Base-by-base conservation (phyloP, 257 asterid genomes). In the Lycium ferocissimum region DNA sequence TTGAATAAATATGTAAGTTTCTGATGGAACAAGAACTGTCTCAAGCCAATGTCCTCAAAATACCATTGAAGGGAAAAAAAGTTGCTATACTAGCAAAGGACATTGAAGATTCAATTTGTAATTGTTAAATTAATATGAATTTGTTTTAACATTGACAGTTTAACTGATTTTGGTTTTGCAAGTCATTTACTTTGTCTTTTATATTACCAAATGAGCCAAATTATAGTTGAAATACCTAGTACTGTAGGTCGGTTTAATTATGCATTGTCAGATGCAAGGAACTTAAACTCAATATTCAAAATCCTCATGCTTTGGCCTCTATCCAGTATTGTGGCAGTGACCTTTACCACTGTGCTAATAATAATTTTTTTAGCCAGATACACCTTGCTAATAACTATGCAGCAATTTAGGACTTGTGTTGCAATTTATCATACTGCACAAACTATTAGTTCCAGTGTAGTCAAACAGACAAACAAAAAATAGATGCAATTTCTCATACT, bases 1-100 rank as follows among this genome's bases (percentile, higher is more conserved):
- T 14, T 53, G 65, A 51, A 49, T 11, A 76, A 76, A 13, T 73
- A 47, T 7, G 7, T 76, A 9, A 51, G 47, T 76, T 76, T 76
- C 40, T 70, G 35, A 76, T 76, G 51, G 82, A 18, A 43, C 80
- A 11, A 72, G 37, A 72, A n/a, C 9, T 43, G 56, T 40, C 79
- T 43, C 17, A 71, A 43, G 10, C 58, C 80, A 18, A 69, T 13
- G 14, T 37, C 20, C 75, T 67, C 49, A 67, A 67, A 67, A 37
- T 67, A 11, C 9, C 57, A 72, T 0, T 43, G 57, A 71, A 71
- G 6, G 17, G 33, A 1, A 51, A 72, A 9, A 72, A 18, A 9
- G 43, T 8, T 72, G 9, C 5, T 72, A 72, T 45, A 72, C 10
- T 40, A 72, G 37, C 57, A 38, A n/a, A 72, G 57, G 37, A 43